These are phyloP conservation scores for Triticum dicoccoides DNA, from an alignment of 176 grass and related monocot genomes.

Conservation along the genomic window DNA sequence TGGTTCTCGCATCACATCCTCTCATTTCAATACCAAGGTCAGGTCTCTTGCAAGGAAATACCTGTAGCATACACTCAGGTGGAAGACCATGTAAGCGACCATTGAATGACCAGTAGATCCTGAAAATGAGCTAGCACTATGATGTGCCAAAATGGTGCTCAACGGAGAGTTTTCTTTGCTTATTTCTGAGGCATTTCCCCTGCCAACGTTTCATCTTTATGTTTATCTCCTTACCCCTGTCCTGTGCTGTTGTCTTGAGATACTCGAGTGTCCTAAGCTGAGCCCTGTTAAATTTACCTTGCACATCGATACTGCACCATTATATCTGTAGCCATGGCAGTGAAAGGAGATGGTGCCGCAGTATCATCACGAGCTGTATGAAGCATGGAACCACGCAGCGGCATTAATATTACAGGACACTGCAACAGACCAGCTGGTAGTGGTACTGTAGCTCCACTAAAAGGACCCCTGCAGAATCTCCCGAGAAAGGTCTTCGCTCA, in stretches of 20 bases:
- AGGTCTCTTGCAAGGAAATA: conserved; percentile 81
- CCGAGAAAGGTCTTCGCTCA: background rate
- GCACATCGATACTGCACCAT: background rate
- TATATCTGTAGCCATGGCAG: background rate
- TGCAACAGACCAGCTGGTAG: background rate
- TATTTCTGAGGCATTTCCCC: background rate
- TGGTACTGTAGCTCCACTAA: background rate
- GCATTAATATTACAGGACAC: background rate
- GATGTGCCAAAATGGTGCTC: background rate
- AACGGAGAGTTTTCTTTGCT: background rate
- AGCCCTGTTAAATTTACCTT: background rate
- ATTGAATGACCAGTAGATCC: background rate
- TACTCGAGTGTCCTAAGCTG: background rate
- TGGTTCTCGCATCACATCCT: conserved; percentile 77
- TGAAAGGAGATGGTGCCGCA: background rate
- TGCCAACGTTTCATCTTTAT: background rate
- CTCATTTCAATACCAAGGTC: conserved; percentile 79
- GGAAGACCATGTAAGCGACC: background rate
- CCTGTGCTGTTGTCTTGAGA: background rate
- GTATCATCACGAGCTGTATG: background rate
- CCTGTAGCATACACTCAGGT: conserved; percentile 16
- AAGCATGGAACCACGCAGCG: background rate
- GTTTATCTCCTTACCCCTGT: background rate
- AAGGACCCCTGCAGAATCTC: background rate
- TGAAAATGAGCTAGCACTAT: background rate